Evolutionary conservation across 2,329 filamentous ascomycete genomes (phyloP).

Genomic region (Exophiala sideris): DNA sequence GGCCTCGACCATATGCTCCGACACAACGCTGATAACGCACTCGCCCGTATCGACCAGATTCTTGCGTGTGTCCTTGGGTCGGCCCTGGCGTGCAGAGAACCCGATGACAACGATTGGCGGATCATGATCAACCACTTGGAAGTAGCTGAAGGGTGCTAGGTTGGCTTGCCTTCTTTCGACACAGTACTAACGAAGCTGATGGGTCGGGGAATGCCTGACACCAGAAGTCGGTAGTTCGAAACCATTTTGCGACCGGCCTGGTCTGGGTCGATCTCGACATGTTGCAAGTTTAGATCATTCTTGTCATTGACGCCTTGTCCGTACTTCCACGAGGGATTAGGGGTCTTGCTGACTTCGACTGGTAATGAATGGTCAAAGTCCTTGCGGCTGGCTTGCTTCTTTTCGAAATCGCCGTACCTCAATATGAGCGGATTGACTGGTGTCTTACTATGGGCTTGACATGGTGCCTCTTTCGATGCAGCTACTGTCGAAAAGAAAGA

Average conservation of each 20-base stretch:
- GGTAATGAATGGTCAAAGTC: constrained; percentile 36
- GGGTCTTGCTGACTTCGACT: constrained; percentile 17
- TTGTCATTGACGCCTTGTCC: constrained; percentile 6
- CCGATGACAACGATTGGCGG: constrained; percentile 75
- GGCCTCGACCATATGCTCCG: constrained; percentile 79
- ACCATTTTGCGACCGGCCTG: constrained; percentile 61
- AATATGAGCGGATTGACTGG: too few relatives aligned
- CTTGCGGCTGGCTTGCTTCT: constrained; percentile 40
- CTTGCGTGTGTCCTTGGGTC: constrained; percentile 75
- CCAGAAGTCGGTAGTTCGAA: constrained; percentile 89
- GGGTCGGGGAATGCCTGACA: constrained; percentile 77
- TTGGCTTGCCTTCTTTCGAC: constrained; percentile 67
- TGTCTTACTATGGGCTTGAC: too few relatives aligned
- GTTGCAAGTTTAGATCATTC: constrained; percentile 28
- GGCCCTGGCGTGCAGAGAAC: constrained; percentile 59
- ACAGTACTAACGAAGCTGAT: constrained; percentile 63
- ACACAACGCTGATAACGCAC: constrained; percentile 82
- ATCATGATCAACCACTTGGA: constrained; percentile 77
- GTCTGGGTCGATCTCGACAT: constrained; percentile 57
- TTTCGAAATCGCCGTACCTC: constrained; percentile 29
- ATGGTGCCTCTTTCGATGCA: too few relatives aligned
- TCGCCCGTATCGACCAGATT: constrained; percentile 70
- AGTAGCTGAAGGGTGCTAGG: constrained; percentile 83
- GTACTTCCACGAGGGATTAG: neutral
- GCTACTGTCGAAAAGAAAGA: too few relatives aligned